Evolutionary conservation across 2,329 filamentous ascomycete genomes (phyloP), one percentile per base, ranked within the genome.

Genomic region (Ophiocordyceps australis): DNA sequence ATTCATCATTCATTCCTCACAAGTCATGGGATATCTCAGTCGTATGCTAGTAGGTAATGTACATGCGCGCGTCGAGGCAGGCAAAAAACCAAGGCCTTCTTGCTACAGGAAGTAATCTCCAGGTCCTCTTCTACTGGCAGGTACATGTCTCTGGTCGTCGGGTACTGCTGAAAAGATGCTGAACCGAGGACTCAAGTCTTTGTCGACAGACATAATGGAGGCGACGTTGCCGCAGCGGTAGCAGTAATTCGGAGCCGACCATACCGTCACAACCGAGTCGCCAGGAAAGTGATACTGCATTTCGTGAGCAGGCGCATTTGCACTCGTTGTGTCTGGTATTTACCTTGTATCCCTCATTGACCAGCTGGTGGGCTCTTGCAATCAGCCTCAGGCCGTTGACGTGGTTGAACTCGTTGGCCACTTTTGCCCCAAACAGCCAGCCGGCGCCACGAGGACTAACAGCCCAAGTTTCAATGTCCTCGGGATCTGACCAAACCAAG

Each of bases 311-410:
- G n/a, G 44, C 12, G 33, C 4, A 5, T 10, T 18, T n/a, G 20
- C 26, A 14, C 27, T 22, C 14, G 20, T 11, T 15, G 20, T 23
- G 7, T 5, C 3, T 13, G 11, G 14, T 9, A 36, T 50, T 34
- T 42, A 93, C 80, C 63, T 98, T 93, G 54, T 92, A 98, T 4
- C 89, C 89, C 54, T 98, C 89, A 42, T 98, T 92, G 39, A 93
- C 94, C 3, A 98, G 65, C 54, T 98, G 89, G 52, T 98, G 89
- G n/a, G 89, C 89, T 25, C 89, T 77, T 16, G 94, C 68, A 43
- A 98, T 98, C 42, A 95, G 79, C 35, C 78, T 89, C 61, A 98
- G 79, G 32, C 76, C 81, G 49, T 98, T 98, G 41, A 98, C 85
- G 43, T 94, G 81, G 35, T 98, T 74, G 50, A 98, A 98, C 49